phyloP scores from a whole-genome alignment of 2,329 filamentous ascomycete species.

The Aspergillus clavatus region DNA sequence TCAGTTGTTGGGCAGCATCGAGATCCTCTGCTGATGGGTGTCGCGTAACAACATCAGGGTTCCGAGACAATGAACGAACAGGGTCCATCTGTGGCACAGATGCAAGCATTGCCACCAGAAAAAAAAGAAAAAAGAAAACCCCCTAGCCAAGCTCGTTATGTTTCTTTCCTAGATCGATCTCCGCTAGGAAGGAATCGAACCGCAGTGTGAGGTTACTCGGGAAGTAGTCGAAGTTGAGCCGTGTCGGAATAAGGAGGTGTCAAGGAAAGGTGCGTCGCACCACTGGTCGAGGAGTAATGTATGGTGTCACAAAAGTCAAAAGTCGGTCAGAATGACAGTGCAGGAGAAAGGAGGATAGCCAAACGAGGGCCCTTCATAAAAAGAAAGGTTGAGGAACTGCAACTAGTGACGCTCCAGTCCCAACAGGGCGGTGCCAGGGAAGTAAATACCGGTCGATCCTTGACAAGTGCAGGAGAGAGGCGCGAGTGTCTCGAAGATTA shows the following conservation, averaged over 20 bases:
- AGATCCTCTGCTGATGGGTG: conserved; percentile 46
- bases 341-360: conserved; percentile 16
- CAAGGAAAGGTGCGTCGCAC: conserved; percentile 23
- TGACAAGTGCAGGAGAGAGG: conserved; percentile 7
- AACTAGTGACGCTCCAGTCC: conserved; percentile 20
- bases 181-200: conserved; percentile 4
- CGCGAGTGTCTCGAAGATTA: conserved; percentile 4
- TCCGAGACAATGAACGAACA: conserved; percentile 29
- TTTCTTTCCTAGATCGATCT: too few species aligned
- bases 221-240: conserved; percentile 12
- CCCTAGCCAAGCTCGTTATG: background rate
- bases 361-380: conserved; percentile 12
- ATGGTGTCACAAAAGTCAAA: conserved; percentile 34
- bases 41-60: conserved; percentile 30
- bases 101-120: conserved; percentile 31
- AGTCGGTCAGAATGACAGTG: conserved; percentile 32
- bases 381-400: conserved; percentile 21
- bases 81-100: conserved; percentile 37
- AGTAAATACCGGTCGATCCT: conserved; percentile 12
- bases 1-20: conserved; percentile 45
- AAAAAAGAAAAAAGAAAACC: too few species aligned
- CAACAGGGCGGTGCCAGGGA: conserved; percentile 15
- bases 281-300: conserved; percentile 28
- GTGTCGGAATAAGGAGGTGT: conserved; percentile 16
- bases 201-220: conserved; percentile 9